These are phyloP conservation scores for Lenwebbia sp. DNA, from an alignment of 345 rosid genomes.

Conservation along the genomic window DNA sequence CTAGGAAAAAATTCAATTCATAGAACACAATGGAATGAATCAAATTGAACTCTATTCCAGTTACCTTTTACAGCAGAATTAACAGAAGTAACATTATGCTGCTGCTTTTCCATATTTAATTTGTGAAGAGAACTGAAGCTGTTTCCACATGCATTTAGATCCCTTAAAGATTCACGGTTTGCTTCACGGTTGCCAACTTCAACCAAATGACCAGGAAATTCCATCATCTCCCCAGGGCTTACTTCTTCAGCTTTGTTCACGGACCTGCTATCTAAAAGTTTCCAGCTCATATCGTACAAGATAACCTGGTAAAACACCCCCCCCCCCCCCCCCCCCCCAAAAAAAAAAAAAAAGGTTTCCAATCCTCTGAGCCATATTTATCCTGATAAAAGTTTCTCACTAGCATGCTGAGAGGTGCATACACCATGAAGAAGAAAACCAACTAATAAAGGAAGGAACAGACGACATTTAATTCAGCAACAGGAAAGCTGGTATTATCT, in stretches of 20 bases:
- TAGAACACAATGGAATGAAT: neutral
- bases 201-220: slow-evolving; percentile 35
- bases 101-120: neutral
- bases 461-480: neutral
- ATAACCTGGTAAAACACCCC: slow-evolving; percentile 18
- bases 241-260: slow-evolving; percentile 41
- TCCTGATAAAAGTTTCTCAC: neutral
- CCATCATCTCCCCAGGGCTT: slow-evolving; percentile 29
- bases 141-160: neutral
- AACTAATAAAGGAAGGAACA: neutral
- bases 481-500: neutral
- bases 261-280: slow-evolving; percentile 29
- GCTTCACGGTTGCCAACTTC: slow-evolving; percentile 31
- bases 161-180: neutral
- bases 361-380: too few relatives aligned
- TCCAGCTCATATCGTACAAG: slow-evolving; percentile 38
- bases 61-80: neutral
- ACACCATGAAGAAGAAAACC: neutral
- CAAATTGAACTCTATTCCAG: neutral
- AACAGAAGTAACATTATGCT: neutral
- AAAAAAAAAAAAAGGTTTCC: too few relatives aligned
- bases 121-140: neutral
- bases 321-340: too few relatives aligned
- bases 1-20: neutral
- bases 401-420: neutral